Percentiles rank a stretch among this genome's conserved stretches.
These are phyloP conservation scores for Kregervanrija delftensis DNA, from an alignment of 805 yeast species.

Conservation along the genomic window DNA sequence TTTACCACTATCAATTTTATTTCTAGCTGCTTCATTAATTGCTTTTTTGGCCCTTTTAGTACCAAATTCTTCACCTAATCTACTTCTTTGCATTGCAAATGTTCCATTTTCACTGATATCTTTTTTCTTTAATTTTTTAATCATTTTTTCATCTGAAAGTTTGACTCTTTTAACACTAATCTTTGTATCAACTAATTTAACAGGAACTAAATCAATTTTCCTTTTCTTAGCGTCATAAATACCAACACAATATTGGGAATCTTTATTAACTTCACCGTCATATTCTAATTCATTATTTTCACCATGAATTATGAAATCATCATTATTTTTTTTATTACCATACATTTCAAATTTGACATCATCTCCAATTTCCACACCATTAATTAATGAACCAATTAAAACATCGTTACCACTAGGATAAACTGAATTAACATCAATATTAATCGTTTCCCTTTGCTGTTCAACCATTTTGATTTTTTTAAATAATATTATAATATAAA, in stretches of 20 bases:
- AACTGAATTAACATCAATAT: too few relatives aligned
- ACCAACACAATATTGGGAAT: conserved; percentile 64
- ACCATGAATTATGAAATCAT: conserved; percentile 51
- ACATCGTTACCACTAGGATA: too few relatives aligned
- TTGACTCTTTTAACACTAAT: conserved; percentile 31
- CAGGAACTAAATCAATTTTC: conserved; percentile 48
- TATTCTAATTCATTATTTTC: conserved; percentile 69
- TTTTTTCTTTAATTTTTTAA: conserved; percentile 7
- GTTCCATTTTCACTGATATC: conserved; percentile 5
- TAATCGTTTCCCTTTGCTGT: too few relatives aligned
- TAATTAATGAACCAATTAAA: too few relatives aligned
- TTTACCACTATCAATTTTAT: conserved; percentile 79
- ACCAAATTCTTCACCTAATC: conserved; percentile 94
- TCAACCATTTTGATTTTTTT: not conserved
- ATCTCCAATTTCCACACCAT: too few relatives aligned
- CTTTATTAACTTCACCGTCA: conserved; percentile 45
- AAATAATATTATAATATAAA: not conserved
- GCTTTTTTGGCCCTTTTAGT: conserved; percentile 94
- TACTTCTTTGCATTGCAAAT: conserved; percentile 50
- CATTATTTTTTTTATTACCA: not conserved
- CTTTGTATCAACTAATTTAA: conserved; percentile 1
- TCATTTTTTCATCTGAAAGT: conserved; percentile 9
- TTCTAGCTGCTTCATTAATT: conserved; percentile 70
- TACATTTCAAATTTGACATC: not conserved
- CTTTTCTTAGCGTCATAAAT: conserved; percentile 65